phyloP scores from a whole-genome alignment of 352 stramenopile genomes.

The Pythium apleroticum region DNA sequence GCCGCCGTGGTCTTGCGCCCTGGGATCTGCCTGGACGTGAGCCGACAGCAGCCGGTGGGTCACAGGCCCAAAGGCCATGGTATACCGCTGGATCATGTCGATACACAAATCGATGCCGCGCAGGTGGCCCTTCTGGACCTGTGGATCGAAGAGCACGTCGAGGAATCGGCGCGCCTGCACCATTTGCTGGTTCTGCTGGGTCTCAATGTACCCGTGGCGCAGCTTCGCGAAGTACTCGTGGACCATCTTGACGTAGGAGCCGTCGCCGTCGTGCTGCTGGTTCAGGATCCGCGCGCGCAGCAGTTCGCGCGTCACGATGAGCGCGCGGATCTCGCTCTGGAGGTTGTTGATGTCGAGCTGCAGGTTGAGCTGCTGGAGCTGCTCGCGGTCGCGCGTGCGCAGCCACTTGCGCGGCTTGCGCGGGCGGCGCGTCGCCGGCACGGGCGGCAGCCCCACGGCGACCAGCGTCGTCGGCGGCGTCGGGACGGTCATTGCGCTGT shows the following conservation, averaged over 20 bases:
- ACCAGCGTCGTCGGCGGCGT: not conserved
- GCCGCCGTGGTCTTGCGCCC: slow-evolving; percentile 6
- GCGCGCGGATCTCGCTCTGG: slow-evolving; percentile 37
- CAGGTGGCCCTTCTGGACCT: slow-evolving; percentile 20
- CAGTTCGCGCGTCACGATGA: slow-evolving; percentile 31
- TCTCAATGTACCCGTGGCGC: slow-evolving; percentile 20
- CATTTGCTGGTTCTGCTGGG: not conserved
- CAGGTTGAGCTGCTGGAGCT: slow-evolving; percentile 35
- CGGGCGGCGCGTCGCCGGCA: not conserved
- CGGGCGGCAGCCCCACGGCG: not conserved
- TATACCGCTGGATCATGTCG: slow-evolving; percentile 19
- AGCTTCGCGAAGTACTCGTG: slow-evolving; percentile 21
- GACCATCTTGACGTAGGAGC: slow-evolving; percentile 22
- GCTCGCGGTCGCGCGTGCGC: slow-evolving; percentile 28
- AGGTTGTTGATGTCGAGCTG: slow-evolving; percentile 41
- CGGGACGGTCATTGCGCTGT: not conserved
- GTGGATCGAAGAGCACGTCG: slow-evolving; percentile 14
- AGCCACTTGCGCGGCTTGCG: slow-evolving; percentile 20
- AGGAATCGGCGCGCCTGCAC: slow-evolving; percentile 11
- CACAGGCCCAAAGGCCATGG: slow-evolving; percentile 16
- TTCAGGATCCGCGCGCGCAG: slow-evolving; percentile 22
- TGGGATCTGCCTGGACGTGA: slow-evolving; percentile 7
- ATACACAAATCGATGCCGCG: slow-evolving; percentile 18
- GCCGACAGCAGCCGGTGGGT: slow-evolving; percentile 6
- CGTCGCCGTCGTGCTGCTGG: slow-evolving; percentile 11